These are phyloP conservation scores for Euphorbia corollata DNA, from an alignment of 441 rosid genomes.

Conservation along the genomic window DNA sequence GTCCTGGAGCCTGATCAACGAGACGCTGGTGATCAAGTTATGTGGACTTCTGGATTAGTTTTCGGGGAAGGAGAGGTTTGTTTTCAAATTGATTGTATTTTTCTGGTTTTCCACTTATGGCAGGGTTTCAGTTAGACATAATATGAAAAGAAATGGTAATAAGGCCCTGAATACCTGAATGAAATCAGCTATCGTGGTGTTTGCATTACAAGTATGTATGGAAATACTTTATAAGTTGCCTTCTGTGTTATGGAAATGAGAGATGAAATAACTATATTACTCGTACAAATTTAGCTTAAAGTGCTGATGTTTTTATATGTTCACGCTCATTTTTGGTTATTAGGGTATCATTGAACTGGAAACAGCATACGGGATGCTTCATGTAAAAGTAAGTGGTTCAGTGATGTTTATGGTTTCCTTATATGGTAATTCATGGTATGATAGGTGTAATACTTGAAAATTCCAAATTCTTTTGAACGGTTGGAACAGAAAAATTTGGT, in stretches of 20 bases:
- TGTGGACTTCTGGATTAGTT: conserved; percentile 36
- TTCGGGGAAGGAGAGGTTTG: conserved; percentile 32
- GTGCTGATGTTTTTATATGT: neutral
- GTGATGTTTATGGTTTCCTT: neutral
- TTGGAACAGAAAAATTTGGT: neutral
- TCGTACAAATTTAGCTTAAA: neutral
- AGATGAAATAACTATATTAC: neutral
- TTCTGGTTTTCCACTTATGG: neutral
- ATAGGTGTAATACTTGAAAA: neutral
- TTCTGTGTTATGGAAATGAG: conserved; percentile 1
- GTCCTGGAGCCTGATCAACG: conserved; percentile 23
- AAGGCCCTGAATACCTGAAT: too few species aligned
- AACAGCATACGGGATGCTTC: conserved; percentile 36
- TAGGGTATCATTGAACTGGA: conserved; percentile 37
- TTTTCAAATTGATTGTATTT: neutral
- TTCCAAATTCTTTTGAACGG: neutral
- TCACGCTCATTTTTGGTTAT: neutral
- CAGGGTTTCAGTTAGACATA: neutral
- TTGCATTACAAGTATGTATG: too few species aligned
- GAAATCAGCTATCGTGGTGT: too few species aligned
- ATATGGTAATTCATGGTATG: neutral
- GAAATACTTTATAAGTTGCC: neutral
- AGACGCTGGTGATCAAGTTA: conserved; percentile 23
- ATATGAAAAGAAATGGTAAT: neutral
- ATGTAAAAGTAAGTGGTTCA: conserved; percentile 27